Evolutionary conservation across 1,284 basidiomycete genomes (phyloP).

Genomic region (Rhodofomes roseus): DNA sequence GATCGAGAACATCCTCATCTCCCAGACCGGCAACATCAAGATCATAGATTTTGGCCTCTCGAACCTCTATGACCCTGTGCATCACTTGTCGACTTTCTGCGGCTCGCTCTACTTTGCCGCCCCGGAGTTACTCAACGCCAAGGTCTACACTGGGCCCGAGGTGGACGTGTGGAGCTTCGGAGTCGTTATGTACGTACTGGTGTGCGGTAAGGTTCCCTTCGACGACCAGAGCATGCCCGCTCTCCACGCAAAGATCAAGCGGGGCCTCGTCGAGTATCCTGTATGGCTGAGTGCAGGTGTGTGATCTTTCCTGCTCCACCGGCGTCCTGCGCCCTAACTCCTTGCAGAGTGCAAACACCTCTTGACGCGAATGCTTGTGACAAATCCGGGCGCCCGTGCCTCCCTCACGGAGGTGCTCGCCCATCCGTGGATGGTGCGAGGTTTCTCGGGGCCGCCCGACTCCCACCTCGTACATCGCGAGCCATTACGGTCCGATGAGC

Average conservation of each 20-base stretch:
- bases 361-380: constrained; percentile 94
- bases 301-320: constrained; percentile 19
- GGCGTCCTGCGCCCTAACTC: neutral
- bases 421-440: constrained; percentile 95
- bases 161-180: constrained; percentile 99
- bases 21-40: constrained; percentile 98
- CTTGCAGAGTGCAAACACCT: constrained; percentile 88
- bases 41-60: constrained; percentile 99
- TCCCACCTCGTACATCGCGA: constrained; percentile 86
- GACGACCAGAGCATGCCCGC: constrained; percentile 99
- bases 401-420: constrained; percentile 83
- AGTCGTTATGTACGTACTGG: constrained; percentile 95
- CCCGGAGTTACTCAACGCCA: constrained; percentile 94
- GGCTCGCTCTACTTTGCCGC: constrained; percentile 98
- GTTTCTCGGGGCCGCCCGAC: constrained; percentile 77
- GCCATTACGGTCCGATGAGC: constrained; percentile 82
- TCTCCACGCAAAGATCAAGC: constrained; percentile 97
- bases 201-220: constrained; percentile 98
- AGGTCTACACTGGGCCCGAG: constrained; percentile 95
- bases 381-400: constrained; percentile 84
- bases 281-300: constrained; percentile 91
- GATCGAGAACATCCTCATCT: constrained; percentile 99
- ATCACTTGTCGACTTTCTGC: constrained; percentile 92
- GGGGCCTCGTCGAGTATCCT: constrained; percentile 95
- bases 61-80: constrained; percentile 88